Evolutionary conservation across 768 basidiomycete species (phyloP).

Genomic region (Termitomyces titanicus): DNA sequence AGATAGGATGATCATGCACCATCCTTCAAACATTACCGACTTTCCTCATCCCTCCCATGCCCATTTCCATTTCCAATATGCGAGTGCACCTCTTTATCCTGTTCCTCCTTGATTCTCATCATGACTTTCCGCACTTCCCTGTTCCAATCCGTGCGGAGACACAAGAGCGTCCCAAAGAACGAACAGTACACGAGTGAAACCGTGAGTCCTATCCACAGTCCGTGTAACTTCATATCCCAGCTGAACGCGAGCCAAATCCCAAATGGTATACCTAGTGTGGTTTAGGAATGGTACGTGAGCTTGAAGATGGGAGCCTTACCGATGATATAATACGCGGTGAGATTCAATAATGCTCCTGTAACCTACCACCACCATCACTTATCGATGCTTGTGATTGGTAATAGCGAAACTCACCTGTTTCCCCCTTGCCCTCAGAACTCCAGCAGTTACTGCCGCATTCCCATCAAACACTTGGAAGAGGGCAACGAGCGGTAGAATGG

Average conservation of each 20-base stretch:
- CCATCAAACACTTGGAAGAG: constrained; percentile 88
- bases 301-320: constrained; percentile 30
- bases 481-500: constrained; percentile 71
- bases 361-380: background rate
- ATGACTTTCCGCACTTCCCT: constrained; percentile 61
- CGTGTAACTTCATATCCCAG: constrained; percentile 51
- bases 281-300: background rate
- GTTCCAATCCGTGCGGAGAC: constrained; percentile 64
- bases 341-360: constrained; percentile 74
- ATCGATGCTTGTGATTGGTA: background rate
- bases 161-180: constrained; percentile 48
- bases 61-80: background rate
- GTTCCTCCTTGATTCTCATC: constrained; percentile 45
- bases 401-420: constrained; percentile 46
- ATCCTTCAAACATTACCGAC: background rate
- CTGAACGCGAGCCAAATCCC: constrained; percentile 77
- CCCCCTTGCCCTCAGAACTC: constrained; percentile 81
- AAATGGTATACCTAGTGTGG: constrained; percentile 62
- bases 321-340: constrained; percentile 78
- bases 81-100: constrained; percentile 26
- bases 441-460: constrained; percentile 58
- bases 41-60: background rate
- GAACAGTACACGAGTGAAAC: constrained; percentile 58
- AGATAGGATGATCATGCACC: too few relatives aligned
- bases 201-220: constrained; percentile 85